Evolutionary conservation across 768 basidiomycete genomes (phyloP), one percentile per base, ranked within the genome.

Genomic region (Rhodotorula paludigena): DNA sequence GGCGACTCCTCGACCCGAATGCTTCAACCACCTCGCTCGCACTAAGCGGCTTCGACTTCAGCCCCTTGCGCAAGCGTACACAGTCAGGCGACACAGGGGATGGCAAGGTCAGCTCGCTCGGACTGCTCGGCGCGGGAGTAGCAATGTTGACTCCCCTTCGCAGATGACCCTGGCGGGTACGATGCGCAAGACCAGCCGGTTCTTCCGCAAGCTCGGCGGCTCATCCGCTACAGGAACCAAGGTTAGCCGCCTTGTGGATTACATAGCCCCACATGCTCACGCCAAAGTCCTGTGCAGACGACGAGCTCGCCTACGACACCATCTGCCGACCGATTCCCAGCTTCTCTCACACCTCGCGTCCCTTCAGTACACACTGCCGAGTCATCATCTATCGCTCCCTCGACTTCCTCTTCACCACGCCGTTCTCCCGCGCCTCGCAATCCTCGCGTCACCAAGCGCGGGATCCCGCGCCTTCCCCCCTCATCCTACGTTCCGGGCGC

Each of bases 151-250:
- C n/a, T n/a, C 41, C 15, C 16, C 41, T 28, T 14, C 48, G 23
- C 38, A 64, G 49, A 42, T 71, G 48, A 57, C 63, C 28, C 36
- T 73, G 20, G 57, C 64, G 8, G 69, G 69, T 42, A 74, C 75
- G 33, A 73, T 74, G 73, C 68, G 73, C 30, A 74, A 73, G 57
- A 75, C 76, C 16, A 68, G 63, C 32, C 65, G 75, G 8, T 76
- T 77, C 66, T 77, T 76, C 38, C 62, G 69, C 15, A 68, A 69
- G 35, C 58, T 73, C 7, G 74, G 75, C 25, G 67, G 66, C 38
- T 28, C 48, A 2, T 35, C 45, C 28, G 41, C 30, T 5, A 6
- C 30, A 2, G 8, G 47, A 6, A 60, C 53, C 5, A 38, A 36
- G 36, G 49, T 35, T n/a, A 33, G 49, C n/a, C n/a, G n/a, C n/a